phyloP scores from a whole-genome alignment of 257 asterid species.

The Buddleja alternifolia region DNA sequence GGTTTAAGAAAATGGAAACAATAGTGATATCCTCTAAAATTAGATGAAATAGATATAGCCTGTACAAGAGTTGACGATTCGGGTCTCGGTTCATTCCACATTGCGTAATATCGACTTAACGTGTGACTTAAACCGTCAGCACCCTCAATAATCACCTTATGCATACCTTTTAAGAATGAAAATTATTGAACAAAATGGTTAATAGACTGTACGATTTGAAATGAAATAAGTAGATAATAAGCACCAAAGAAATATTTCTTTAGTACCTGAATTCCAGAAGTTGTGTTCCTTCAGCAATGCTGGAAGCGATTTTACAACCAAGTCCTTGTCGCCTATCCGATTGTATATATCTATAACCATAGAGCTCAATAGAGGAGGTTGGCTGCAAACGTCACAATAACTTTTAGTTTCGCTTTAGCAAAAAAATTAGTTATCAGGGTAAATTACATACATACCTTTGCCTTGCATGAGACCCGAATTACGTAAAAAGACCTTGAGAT shows the following conservation, averaged over 20 bases:
- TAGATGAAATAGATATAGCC: background rate
- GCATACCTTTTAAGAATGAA: slow-evolving; percentile 52
- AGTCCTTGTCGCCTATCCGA: slow-evolving; percentile 56
- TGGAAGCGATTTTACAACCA: slow-evolving; percentile 68
- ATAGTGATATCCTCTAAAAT: background rate
- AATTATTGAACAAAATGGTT: slow-evolving; percentile 10
- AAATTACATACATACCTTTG: too few relatives aligned
- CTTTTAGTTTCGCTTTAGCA: background rate
- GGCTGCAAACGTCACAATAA: slow-evolving; percentile 51
- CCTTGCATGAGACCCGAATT: too few relatives aligned
- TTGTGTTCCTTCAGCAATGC: slow-evolving; percentile 70
- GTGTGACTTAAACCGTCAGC: slow-evolving; percentile 57
- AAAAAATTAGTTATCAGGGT: too few relatives aligned
- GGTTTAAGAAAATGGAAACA: background rate
- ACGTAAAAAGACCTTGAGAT: too few relatives aligned
- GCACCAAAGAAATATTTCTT: background rate
- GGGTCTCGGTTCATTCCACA: slow-evolving; percentile 92
- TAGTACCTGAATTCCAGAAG: slow-evolving; percentile 85
- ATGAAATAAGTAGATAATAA: background rate
- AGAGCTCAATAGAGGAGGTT: slow-evolving; percentile 86
- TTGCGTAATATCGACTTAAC: slow-evolving; percentile 79
- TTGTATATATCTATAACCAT: slow-evolving; percentile 73
- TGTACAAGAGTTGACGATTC: slow-evolving; percentile 80
- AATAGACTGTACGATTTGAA: background rate
- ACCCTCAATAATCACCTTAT: slow-evolving; percentile 73